Evolutionary conservation across 129 eudicot genomes (phyloP).

Genomic region (Glebionis coronaria): DNA sequence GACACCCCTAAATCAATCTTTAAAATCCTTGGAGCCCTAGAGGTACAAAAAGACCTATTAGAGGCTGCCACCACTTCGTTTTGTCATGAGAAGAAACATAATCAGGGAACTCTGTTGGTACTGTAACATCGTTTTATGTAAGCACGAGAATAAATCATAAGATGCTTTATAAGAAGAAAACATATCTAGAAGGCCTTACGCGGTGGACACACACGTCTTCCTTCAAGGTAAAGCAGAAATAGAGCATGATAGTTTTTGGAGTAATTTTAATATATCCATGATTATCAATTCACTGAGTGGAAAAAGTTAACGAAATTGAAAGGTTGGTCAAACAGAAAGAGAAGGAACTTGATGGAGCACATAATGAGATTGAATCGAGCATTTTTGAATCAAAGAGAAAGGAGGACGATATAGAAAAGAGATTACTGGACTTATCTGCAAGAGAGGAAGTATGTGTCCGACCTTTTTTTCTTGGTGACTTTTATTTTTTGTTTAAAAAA

Average conservation of each 20-base stretch:
- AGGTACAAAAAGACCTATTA: too few species aligned
- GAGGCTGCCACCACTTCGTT: too few species aligned
- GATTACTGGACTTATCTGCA: conserved; percentile 35
- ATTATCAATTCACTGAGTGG: conserved; percentile 55
- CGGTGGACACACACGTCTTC: conserved; percentile 56
- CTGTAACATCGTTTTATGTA: conserved; percentile 61
- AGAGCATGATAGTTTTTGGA: too few species aligned
- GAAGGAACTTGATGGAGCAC: conserved; percentile 48
- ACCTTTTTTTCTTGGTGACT: too few species aligned
- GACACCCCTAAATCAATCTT: too few species aligned
- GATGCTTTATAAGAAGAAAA: neutral
- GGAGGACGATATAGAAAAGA: conserved; percentile 53
- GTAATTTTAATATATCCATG: too few species aligned
- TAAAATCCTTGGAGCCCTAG: too few species aligned
- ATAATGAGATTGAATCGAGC: conserved; percentile 41
- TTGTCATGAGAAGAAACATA: too few species aligned
- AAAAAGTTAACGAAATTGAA: conserved; percentile 51
- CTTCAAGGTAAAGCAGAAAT: too few species aligned
- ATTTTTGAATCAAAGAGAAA: conserved; percentile 40
- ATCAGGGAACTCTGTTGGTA: conserved; percentile 65
- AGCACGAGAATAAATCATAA: conserved; percentile 16
- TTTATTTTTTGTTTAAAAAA: too few species aligned
- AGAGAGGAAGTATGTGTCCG: too few species aligned
- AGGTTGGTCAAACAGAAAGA: conserved; percentile 47
- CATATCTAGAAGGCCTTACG: conserved; percentile 45